Evolutionary conservation across 345 rosid genomes (phyloP).

Genomic region (Ailanthus altissimus): DNA sequence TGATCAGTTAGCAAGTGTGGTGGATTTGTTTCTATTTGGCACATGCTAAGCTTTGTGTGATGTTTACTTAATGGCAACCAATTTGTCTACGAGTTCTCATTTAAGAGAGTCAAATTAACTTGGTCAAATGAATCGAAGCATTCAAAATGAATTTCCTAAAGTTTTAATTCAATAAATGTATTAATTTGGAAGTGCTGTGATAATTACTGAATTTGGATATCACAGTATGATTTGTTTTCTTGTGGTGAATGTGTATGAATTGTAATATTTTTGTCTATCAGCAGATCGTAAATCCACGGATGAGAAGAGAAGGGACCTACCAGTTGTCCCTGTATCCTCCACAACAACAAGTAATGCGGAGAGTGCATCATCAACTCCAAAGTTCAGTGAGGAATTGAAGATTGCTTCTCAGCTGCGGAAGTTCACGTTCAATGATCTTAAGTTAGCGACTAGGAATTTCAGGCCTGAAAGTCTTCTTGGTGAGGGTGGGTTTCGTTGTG

Average conservation of each 20-base stretch:
- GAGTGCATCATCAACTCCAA: constrained; percentile 59
- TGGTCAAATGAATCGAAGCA: background rate
- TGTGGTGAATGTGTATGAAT: background rate
- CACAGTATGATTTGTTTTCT: background rate
- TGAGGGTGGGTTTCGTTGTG: constrained; percentile 94
- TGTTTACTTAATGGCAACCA: background rate
- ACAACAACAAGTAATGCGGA: constrained; percentile 49
- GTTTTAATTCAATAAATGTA: constrained; percentile 1
- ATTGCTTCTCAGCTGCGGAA: constrained; percentile 70
- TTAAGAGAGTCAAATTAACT: background rate
- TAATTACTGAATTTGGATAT: background rate
- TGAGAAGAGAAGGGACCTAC: constrained; percentile 41
- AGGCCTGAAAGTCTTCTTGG: constrained; percentile 88
- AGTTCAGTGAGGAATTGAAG: constrained; percentile 65
- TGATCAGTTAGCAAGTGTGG: background rate
- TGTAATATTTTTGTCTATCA: constrained; percentile 18
- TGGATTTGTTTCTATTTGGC: background rate
- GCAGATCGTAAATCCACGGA: constrained; percentile 45
- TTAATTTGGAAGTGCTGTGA: background rate
- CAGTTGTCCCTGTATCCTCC: constrained; percentile 45
- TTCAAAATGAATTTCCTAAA: background rate
- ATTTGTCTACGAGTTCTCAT: background rate
- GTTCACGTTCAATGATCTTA: constrained; percentile 70
- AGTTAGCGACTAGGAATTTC: constrained; percentile 75
- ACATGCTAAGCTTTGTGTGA: constrained; percentile 12